phyloP scores from a whole-genome alignment of 768 basidiomycete genomes.

The Macrolepiota albuminosa region DNA sequence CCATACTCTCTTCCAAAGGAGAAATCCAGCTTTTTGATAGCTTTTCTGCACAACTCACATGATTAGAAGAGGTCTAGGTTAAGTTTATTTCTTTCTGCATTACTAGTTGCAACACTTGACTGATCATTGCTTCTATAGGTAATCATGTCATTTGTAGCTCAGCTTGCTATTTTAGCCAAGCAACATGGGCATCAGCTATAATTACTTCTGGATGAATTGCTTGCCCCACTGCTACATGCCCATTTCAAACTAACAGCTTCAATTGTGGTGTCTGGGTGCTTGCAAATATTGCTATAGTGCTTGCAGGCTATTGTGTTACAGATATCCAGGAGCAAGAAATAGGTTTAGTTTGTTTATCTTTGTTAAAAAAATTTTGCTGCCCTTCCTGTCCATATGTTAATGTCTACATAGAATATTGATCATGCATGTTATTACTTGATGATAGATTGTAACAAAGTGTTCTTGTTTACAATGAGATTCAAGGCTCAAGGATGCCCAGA shows the following conservation, averaged over 20 bases:
- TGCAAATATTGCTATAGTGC: neutral
- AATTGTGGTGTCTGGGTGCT: neutral
- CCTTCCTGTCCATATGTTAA: neutral
- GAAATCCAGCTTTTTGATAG: constrained; percentile 28
- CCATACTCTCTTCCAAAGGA: constrained; percentile 6
- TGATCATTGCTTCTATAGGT: neutral
- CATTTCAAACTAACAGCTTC: neutral
- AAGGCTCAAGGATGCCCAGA: no score
- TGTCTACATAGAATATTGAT: no score
- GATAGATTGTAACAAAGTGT: no score
- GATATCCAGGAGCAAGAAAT: neutral
- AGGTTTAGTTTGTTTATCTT: neutral
- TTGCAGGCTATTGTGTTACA: neutral
- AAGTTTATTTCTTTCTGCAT: neutral
- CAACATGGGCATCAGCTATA: neutral
- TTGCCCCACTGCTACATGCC: neutral
- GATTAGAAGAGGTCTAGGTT: constrained; percentile 7
- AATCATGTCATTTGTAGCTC: neutral
- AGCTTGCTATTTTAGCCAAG: neutral
- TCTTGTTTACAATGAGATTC: no score
- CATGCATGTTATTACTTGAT: no score
- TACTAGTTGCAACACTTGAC: neutral
- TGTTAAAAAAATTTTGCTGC: neutral
- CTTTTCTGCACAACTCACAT: constrained; percentile 9
- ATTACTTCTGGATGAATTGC: neutral